A percentile compares a stretch with the other conserved stretches of the same genome.
Evolutionary conservation across 2,329 filamentous ascomycete genomes (phyloP).

Genomic region (Ceratocystis huliohia): DNA sequence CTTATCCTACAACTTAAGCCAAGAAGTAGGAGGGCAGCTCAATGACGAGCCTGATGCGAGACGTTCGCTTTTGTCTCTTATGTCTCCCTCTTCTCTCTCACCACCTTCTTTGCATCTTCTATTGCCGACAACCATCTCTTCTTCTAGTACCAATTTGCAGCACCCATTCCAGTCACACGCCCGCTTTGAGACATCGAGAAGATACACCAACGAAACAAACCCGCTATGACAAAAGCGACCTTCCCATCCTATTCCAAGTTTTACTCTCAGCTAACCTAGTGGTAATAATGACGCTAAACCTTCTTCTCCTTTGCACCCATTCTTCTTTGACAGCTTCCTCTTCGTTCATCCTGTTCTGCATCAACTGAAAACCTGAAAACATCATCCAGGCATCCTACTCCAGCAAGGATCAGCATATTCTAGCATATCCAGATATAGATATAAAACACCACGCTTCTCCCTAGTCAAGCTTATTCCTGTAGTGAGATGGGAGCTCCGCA

Average conservation of each 20-base stretch:
- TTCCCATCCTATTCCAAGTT: no score
- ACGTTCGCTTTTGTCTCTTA: not conserved
- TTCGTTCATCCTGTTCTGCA: no score
- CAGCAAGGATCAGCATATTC: not conserved
- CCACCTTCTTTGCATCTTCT: not conserved
- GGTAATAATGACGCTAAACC: no score
- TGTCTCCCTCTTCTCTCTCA: not conserved
- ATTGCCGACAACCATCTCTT: not conserved
- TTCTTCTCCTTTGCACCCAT: no score
- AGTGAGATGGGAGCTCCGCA: no score
- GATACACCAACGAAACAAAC: not conserved
- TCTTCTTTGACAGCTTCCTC: no score
- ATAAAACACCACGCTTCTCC: conserved; percentile 1
- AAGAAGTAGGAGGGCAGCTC: no score
- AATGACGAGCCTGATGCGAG: no score
- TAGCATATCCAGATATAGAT: not conserved
- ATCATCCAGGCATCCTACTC: not conserved
- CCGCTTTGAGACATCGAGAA: no score
- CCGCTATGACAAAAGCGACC: not conserved
- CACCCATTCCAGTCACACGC: not conserved
- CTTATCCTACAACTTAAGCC: not conserved
- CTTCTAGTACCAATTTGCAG: not conserved
- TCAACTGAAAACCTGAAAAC: no score
- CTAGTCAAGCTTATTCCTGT: no score
- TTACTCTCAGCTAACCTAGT: no score